Percentiles rank a stretch among this genome's conserved stretches.
Evolutionary conservation across 768 basidiomycete species (phyloP).

Genomic region (Tricholoma saponaceum): DNA sequence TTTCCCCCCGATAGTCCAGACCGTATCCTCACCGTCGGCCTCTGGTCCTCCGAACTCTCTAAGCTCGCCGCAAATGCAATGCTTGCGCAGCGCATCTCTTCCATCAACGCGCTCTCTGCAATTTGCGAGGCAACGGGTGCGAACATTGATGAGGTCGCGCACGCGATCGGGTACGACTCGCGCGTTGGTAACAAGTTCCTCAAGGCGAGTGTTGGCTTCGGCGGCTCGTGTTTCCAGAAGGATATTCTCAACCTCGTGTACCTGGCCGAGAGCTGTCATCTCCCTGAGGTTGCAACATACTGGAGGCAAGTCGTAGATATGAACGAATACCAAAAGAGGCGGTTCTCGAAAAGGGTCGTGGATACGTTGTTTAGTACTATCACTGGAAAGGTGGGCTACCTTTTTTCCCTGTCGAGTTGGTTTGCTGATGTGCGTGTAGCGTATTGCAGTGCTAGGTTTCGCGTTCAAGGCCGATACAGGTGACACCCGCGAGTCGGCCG

Average conservation of each 20-base stretch:
- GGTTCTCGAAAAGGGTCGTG: slow-evolving; percentile 95
- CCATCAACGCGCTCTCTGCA: slow-evolving; percentile 95
- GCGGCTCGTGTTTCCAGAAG: slow-evolving; percentile 99
- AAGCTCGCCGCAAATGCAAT: slow-evolving; percentile 99
- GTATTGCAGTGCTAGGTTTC: slow-evolving; percentile 95
- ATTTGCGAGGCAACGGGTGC: slow-evolving; percentile 99
- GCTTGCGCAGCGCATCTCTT: slow-evolving; percentile 98
- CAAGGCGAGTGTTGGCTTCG: slow-evolving; percentile 93
- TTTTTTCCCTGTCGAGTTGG: background rate
- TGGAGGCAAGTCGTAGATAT: slow-evolving; percentile 97
- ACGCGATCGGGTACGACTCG: slow-evolving; percentile 89
- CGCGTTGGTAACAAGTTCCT: slow-evolving; percentile 95
- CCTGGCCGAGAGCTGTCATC: slow-evolving; percentile 88
- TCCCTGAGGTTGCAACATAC: slow-evolving; percentile 96
- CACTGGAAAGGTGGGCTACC: slow-evolving; percentile 72
- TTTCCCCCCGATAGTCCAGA: slow-evolving; percentile 43
- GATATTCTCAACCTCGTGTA: slow-evolving; percentile 99
- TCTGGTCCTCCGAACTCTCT: slow-evolving; percentile 98
- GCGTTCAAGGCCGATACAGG: slow-evolving; percentile 99
- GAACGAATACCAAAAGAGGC: slow-evolving; percentile 97
- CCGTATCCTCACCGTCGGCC: slow-evolving; percentile 86
- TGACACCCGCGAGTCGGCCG: slow-evolving; percentile 95
- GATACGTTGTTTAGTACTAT: slow-evolving; percentile 99
- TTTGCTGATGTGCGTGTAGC: slow-evolving; percentile 33
- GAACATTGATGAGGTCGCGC: slow-evolving; percentile 95